These are phyloP conservation scores for Miscanthus lutarioriparius DNA, from an alignment of 176 grass and related monocot species.

Conservation along the genomic window DNA sequence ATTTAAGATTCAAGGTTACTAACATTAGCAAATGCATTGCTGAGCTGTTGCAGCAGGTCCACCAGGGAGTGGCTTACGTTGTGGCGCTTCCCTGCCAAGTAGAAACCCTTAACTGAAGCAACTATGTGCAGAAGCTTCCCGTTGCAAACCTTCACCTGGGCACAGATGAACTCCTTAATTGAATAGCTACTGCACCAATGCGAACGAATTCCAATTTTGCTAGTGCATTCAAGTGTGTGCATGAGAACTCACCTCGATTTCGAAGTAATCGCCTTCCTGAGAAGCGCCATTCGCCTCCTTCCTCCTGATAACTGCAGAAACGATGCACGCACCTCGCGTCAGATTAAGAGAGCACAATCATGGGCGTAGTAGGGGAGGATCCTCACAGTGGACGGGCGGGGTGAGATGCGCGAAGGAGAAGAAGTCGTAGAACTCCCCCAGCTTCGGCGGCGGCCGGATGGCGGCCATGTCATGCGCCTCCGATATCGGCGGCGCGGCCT, in stretches of 20 bases:
- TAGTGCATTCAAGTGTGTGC: not conserved
- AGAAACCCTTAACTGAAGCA: constrained; percentile 90
- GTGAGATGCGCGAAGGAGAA: constrained; percentile 90
- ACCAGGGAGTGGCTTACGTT: constrained; percentile 65
- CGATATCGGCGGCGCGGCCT: constrained; percentile 61
- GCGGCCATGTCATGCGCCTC: constrained; percentile 92
- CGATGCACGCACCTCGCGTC: not conserved
- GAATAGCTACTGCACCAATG: not conserved
- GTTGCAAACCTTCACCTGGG: constrained; percentile 95
- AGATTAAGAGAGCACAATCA: not conserved
- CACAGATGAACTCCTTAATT: constrained; percentile 6
- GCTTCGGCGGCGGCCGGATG: constrained; percentile 74
- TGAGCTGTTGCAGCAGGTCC: constrained; percentile 88
- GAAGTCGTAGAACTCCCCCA: constrained; percentile 97
- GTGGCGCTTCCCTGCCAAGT: constrained; percentile 61
- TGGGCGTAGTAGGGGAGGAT: not conserved
- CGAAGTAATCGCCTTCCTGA: constrained; percentile 75
- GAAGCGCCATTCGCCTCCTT: constrained; percentile 50
- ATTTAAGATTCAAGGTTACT: constrained; percentile 25
- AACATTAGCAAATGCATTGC: constrained; percentile 93
- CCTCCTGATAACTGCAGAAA: constrained; percentile 77
- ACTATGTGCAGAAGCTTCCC: constrained; percentile 78
- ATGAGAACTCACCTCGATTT: constrained; percentile 61
- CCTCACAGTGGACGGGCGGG: constrained; percentile 81
- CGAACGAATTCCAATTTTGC: not conserved